phyloP scores from a whole-genome alignment of 108 stramenopile species.

The Schizochytrium sp. region DNA sequence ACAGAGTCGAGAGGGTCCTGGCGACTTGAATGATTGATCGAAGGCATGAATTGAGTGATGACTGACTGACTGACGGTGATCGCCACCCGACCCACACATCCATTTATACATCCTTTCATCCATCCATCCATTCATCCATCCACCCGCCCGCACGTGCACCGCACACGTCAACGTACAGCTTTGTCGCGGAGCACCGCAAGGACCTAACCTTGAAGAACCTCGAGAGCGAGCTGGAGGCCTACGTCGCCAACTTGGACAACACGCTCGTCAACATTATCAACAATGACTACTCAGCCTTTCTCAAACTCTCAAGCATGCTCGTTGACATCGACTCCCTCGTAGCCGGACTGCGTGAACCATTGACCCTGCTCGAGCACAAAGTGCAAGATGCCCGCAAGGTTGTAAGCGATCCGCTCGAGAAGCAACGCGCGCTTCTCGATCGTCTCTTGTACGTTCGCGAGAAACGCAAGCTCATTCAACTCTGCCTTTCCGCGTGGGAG shows the following conservation, averaged over 20 bases:
- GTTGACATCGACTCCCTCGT: conserved; percentile 5
- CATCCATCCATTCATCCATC: too few relatives aligned
- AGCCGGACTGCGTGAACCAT: neutral
- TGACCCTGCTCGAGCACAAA: neutral
- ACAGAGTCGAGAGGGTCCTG: too few relatives aligned
- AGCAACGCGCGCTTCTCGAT: neutral
- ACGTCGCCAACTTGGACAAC: conserved; percentile 9
- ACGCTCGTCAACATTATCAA: conserved; percentile 7
- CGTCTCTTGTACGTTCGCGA: neutral
- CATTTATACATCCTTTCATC: too few relatives aligned
- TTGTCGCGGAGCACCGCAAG: neutral
- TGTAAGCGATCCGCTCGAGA: neutral
- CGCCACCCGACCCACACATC: too few relatives aligned
- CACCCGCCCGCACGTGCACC: too few relatives aligned
- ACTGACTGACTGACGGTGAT: too few relatives aligned
- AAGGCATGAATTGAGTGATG: too few relatives aligned
- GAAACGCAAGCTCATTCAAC: neutral
- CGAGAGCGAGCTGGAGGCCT: neutral
- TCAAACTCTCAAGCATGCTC: conserved; percentile 1
- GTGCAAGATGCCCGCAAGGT: neutral
- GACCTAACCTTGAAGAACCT: neutral
- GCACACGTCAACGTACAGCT: neutral
- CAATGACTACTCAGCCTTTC: conserved; percentile 9
- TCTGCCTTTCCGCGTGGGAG: neutral
- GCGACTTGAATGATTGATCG: too few relatives aligned